Evolutionary conservation across 108 stramenopile genomes (phyloP), one percentile per base, ranked within the genome.

Genomic region (Parietichytrium sp.): DNA sequence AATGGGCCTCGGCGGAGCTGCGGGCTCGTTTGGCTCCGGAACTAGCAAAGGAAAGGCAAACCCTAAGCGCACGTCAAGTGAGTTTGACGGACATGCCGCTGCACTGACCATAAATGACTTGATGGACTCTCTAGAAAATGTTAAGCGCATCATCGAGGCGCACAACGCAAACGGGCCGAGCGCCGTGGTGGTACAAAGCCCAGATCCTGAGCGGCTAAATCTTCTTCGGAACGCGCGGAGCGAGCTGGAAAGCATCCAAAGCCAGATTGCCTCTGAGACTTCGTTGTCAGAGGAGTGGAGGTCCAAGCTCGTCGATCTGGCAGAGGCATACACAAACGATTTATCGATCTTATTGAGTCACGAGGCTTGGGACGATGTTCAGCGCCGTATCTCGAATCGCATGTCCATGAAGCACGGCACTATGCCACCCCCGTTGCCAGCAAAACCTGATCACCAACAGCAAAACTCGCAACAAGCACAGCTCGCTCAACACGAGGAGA

Each of bases 351-450:
- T 72, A 23, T 42, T 72, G 6, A 72, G 61, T 45, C 23, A 33
- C 2, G 61, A 72, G 42, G 61, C 61, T 72, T 72, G 61, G 61
- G 61, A 72, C 42, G 61, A 72, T 27, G 61, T 72, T 6, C 13
- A 72, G 20, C 61, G 61, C 20, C 33, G 61, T 10, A 42, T 25
- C 13, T 29, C 15, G 27, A 53, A 53, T 23, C 0, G 27, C 12
- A 2, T 8, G 1, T 12, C 52, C 12, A 50, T 50, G 49, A 16
- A 50, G n/a, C 49, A 50, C 49, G n/a, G n/a, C n/a, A n/a, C n/a
- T n/a, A n/a, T n/a, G n/a, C n/a, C n/a, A n/a, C n/a, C n/a, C n/a
- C n/a, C n/a, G n/a, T n/a, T n/a, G n/a, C n/a, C n/a, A n/a, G n/a
- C n/a, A n/a, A n/a, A n/a, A n/a, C n/a, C n/a, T n/a, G n/a, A n/a